phyloP scores from a whole-genome alignment of 2,329 filamentous ascomycete species.

The Colletotrichum shisoi region DNA sequence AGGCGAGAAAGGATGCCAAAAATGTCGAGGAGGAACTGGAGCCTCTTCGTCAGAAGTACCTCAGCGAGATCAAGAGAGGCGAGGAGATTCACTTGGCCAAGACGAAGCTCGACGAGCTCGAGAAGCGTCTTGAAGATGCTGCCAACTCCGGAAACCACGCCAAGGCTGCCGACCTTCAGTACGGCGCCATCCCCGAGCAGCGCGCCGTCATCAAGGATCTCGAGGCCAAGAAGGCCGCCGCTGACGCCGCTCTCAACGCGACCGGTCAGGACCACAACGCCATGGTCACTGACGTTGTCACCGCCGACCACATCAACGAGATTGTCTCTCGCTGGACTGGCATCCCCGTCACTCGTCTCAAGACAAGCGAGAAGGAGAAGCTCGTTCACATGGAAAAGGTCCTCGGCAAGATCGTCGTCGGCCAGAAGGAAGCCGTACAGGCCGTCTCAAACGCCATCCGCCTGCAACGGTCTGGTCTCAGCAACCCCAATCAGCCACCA shows the following conservation, averaged over 20 bases:
- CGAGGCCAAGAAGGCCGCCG: conserved; percentile 79
- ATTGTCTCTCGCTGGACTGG: conserved; percentile 98
- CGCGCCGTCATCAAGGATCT: conserved; percentile 80
- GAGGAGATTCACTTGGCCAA: conserved; percentile 94
- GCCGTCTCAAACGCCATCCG: conserved; percentile 96
- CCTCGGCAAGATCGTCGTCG: conserved; percentile 84
- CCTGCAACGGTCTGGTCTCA: conserved; percentile 90
- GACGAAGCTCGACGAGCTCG: conserved; percentile 89
- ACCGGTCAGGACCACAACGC: conserved; percentile 66
- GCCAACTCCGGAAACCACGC: conserved; percentile 83
- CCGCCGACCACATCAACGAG: conserved; percentile 98
- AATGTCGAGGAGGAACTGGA: conserved; percentile 93
- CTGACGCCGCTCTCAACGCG: conserved; percentile 74
- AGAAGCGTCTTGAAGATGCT: conserved; percentile 93
- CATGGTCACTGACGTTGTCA: conserved; percentile 91
- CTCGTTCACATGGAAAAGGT: conserved; percentile 95
- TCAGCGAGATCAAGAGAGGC: conserved; percentile 88
- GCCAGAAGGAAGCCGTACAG: conserved; percentile 90
- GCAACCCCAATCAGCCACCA: conserved; percentile 94
- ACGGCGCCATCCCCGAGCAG: conserved; percentile 96
- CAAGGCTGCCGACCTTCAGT: conserved; percentile 91
- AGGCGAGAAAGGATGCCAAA: conserved; percentile 87
- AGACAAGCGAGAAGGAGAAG: conserved; percentile 97
- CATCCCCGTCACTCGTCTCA: conserved; percentile 92
- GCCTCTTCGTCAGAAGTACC: conserved; percentile 93